Percentiles rank a stretch among this genome's conserved stretches.
phyloP scores from a whole-genome alignment of 495 filamentous ascomycete species.

The Neurospora sp. region DNA sequence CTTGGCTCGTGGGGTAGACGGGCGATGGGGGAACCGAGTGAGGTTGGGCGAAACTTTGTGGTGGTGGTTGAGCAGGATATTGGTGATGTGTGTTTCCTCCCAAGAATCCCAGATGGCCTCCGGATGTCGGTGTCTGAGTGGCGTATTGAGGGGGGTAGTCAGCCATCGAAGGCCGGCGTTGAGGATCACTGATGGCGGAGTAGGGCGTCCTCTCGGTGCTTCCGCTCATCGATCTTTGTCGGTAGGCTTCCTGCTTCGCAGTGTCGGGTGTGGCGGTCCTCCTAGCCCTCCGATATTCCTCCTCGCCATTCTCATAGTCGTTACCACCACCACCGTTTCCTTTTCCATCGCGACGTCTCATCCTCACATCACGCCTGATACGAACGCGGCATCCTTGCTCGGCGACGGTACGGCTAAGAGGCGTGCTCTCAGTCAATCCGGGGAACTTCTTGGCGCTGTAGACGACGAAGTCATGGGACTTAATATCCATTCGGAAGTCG shows the following conservation, averaged over 20 bases:
- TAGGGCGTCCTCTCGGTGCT: conserved; percentile 43
- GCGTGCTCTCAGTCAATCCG: conserved; percentile 82
- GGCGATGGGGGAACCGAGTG: conserved; percentile 34
- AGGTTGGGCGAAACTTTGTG: conserved; percentile 38
- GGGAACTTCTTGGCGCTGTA: conserved; percentile 99
- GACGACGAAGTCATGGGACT: conserved; percentile 77
- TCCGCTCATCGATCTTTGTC: conserved; percentile 68
- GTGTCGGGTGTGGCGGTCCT: conserved; percentile 53
- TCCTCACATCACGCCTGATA: conserved; percentile 92
- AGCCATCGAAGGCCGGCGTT: conserved; percentile 45
- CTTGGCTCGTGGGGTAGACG: conserved; percentile 27
- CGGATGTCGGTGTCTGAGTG: conserved; percentile 27
- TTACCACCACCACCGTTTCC: conserved; percentile 41
- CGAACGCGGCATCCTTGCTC: conserved; percentile 97
- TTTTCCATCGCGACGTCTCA: conserved; percentile 82
- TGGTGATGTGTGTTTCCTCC: conserved; percentile 18
- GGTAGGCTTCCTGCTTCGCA: conserved; percentile 44
- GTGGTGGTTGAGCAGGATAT: conserved; percentile 23
- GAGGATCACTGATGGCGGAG: conserved; percentile 27
- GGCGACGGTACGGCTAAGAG: conserved; percentile 79
- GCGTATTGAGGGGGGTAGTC: conserved; percentile 38
- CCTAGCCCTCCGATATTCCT: conserved; percentile 46
- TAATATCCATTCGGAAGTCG: conserved; percentile 67
- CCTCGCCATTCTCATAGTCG: conserved; percentile 57
- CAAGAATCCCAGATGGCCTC: conserved; percentile 27